Conservation (phyloP, 1,284 basidiomycete species). For the Uromyces viciae-fabae region DNA sequence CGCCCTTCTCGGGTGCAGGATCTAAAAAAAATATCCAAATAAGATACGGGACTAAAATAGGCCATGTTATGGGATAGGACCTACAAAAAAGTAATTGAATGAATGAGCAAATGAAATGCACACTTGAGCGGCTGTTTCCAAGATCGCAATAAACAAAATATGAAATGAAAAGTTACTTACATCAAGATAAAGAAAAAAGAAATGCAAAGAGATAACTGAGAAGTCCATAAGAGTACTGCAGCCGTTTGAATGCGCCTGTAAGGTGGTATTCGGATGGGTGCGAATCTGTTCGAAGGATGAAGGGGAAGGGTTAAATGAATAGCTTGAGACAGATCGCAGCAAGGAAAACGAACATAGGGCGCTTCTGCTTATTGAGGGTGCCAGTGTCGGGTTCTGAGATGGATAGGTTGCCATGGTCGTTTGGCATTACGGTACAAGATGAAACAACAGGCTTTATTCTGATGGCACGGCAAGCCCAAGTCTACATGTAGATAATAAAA, state of each 20-base stretch:
- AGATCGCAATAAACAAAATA: background rate
- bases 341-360: background rate
- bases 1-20: conserved; percentile 40
- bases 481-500: too few species aligned
- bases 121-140: background rate
- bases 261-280: conserved; percentile 61
- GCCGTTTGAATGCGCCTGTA: conserved; percentile 77
- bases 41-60: conserved; percentile 72
- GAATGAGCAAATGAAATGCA: too few species aligned
- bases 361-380: background rate
- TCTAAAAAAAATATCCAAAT: conserved; percentile 64
- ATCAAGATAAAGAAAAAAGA: conserved; percentile 72
- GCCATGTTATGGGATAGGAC: conserved; percentile 84
- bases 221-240: conserved; percentile 80
- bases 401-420: too few species aligned
- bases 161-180: conserved; percentile 59
- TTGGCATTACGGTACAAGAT: too few species aligned
- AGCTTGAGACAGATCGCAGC: background rate
- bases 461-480: too few species aligned
- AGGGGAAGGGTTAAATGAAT: background rate
- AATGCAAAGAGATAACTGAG: conserved; percentile 68
- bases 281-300: conserved; percentile 47
- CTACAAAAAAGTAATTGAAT: conserved; percentile 57
- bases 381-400: background rate
- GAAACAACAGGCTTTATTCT: too few species aligned